Percentiles rank a stretch among this genome's conserved stretches.
Evolutionary conservation across 2,329 filamentous ascomycete species (phyloP).

Genomic region (Cladosporium sp.): DNA sequence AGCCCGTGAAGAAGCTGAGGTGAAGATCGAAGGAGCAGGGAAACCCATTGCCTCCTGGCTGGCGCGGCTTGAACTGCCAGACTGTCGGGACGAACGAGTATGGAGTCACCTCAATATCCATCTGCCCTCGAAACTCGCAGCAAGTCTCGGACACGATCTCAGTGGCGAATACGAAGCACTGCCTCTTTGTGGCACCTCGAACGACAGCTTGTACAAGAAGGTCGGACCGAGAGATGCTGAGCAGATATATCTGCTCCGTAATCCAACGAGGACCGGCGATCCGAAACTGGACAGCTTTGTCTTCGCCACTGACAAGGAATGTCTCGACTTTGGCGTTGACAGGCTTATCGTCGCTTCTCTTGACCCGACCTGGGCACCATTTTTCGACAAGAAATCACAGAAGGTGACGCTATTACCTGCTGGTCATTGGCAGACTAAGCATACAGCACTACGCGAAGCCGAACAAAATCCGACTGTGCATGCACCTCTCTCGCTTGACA

Average conservation of each 20-base stretch:
- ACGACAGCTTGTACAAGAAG: conserved; percentile 51
- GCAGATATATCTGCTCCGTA: conserved; percentile 54
- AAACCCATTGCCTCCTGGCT: conserved; percentile 32
- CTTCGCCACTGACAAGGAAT: conserved; percentile 48
- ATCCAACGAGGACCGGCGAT: conserved; percentile 49
- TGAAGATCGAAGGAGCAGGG: neutral
- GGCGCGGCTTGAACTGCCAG: conserved; percentile 33
- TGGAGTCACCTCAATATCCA: conserved; percentile 43
- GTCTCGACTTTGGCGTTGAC: conserved; percentile 43
- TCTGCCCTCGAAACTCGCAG: conserved; percentile 23
- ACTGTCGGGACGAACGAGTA: conserved; percentile 40
- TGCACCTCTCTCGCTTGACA: neutral
- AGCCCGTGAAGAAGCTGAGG: neutral
- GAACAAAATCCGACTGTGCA: neutral
- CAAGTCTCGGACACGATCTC: conserved; percentile 31
- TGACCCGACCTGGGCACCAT: conserved; percentile 43
- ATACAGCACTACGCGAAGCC: neutral
- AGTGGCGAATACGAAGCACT: conserved; percentile 50
- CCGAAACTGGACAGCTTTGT: conserved; percentile 51
- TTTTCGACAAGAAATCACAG: conserved; percentile 7
- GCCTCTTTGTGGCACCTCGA: conserved; percentile 55
- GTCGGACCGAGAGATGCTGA: conserved; percentile 7
- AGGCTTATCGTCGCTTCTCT: conserved; percentile 46
- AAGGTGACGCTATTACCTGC: neutral
- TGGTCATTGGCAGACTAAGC: neutral